Evolutionary conservation across 345 rosid species (phyloP).

Genomic region (Murraya paniculata): DNA sequence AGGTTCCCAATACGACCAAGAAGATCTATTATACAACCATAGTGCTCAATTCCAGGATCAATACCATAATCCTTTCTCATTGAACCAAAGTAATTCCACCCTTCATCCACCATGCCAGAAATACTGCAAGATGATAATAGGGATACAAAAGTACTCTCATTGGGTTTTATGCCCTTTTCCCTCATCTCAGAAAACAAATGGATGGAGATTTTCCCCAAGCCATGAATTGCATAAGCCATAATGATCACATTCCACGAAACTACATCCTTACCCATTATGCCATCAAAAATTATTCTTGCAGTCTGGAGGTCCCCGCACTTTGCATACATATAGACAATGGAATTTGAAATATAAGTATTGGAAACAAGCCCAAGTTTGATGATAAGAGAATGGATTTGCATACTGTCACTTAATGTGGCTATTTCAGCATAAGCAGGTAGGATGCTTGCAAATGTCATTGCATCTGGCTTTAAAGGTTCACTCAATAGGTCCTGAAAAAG

Average conservation of each 20-base stretch:
- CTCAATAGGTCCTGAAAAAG: slow-evolving; percentile 45
- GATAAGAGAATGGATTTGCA: slow-evolving; percentile 53
- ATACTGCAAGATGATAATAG: slow-evolving; percentile 65
- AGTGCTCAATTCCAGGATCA: slow-evolving; percentile 73
- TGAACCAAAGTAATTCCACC: slow-evolving; percentile 58
- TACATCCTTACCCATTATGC: slow-evolving; percentile 41
- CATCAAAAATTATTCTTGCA: slow-evolving; percentile 55
- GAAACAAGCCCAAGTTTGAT: slow-evolving; percentile 34
- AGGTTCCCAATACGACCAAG: slow-evolving; percentile 61
- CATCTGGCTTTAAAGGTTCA: slow-evolving; percentile 45
- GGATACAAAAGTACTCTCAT: slow-evolving; percentile 65
- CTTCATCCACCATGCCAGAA: slow-evolving; percentile 67
- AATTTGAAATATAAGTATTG: slow-evolving; percentile 53
- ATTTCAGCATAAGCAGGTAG: slow-evolving; percentile 70
- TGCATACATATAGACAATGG: slow-evolving; percentile 61
- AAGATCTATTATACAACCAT: slow-evolving; percentile 74
- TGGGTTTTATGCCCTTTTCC: slow-evolving; percentile 47
- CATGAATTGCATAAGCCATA: slow-evolving; percentile 71
- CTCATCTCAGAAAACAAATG: slow-evolving; percentile 52
- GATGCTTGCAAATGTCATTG: slow-evolving; percentile 53
- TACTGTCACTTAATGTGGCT: slow-evolving; percentile 46
- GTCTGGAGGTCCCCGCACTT: slow-evolving; percentile 66
- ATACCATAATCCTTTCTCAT: slow-evolving; percentile 63
- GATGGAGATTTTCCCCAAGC: slow-evolving; percentile 48
- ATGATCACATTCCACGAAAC: slow-evolving; percentile 78